Percentiles rank a stretch among this genome's conserved stretches.
Conservation (phyloP, 1,284 basidiomycete genomes). For the Cutaneotrichosporon cavernicola region DNA sequence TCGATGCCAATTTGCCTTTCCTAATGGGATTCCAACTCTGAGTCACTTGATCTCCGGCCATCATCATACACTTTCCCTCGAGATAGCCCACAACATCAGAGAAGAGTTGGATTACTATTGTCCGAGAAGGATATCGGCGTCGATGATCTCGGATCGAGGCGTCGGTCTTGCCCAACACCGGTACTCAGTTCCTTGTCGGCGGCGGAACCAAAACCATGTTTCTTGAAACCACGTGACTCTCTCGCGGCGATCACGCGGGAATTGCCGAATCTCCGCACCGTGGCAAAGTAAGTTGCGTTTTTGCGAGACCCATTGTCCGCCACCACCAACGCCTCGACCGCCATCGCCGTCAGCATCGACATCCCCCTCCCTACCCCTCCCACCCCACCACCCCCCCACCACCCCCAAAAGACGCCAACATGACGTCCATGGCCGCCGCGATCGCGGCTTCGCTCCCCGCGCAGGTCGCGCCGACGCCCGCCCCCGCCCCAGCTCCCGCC, state of each 20-base stretch:
- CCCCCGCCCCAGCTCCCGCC: constrained; percentile 59
- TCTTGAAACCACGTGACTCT: background rate
- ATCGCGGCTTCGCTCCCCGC: constrained; percentile 79
- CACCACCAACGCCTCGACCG: constrained; percentile 4
- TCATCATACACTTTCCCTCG: too few relatives aligned
- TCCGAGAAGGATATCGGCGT: background rate
- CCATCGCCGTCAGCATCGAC: constrained; percentile 8
- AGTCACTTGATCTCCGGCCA: too few relatives aligned
- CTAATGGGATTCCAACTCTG: too few relatives aligned
- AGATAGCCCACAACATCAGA: too few relatives aligned
- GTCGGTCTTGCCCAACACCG: background rate
- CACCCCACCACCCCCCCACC: constrained; percentile 4
- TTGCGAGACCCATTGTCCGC: constrained; percentile 7
- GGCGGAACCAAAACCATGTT: background rate
- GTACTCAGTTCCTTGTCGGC: background rate
- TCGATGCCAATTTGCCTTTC: too few relatives aligned
- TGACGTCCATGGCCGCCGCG: constrained; percentile 74
- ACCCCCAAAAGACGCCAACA: constrained; percentile 31
- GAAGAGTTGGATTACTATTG: too few relatives aligned
- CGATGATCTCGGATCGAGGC: background rate
- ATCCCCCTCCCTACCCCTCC: constrained; percentile 1
- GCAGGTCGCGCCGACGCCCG: constrained; percentile 59
- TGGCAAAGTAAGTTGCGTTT: constrained; percentile 8
- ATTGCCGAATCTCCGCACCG: constrained; percentile 8
- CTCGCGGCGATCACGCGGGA: background rate